Base-by-base conservation (phyloP, 2,329 filamentous ascomycete species). In the Cercospora zeina region DNA sequence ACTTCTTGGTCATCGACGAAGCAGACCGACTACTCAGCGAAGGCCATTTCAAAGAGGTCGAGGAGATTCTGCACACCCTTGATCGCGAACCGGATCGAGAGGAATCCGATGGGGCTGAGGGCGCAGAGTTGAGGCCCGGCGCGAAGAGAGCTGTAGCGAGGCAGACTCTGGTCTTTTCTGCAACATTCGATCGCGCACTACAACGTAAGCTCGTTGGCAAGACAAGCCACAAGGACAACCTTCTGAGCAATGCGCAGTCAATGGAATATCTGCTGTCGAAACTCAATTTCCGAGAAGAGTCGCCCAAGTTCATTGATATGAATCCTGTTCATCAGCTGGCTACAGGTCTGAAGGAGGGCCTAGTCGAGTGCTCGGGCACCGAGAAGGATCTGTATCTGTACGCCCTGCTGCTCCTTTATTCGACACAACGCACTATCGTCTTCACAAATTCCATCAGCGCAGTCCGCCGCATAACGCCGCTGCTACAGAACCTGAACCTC, bases 341-440 rank as follows among this genome's bases (percentile, higher is more conserved):
- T 0, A 83, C 88, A 16, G 86, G 87, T 1, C 81, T 99, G 5
- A 91, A 89, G 66, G 95, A 99, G 78, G 93, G 93, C 0, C 82
- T 99, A 42, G 85, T 99, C 31, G 92, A 97, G 77, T 99, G 95
- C 72, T 89, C 86, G 39, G 91, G 91, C 5, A 93, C 92, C 77
- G 95, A 99, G 74, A 99, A 99, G 85, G 95, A 99, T 75, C 85
- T 99, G 9, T 97, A 93, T 68, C 87, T 97, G 42, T 99, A 99
- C 77, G 85, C 92, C 0, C 81, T 96, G 8, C 82, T 97, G 0
- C 83, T 97, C 2, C 86, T 96, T 61, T 89, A 96, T 73, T 87
- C 90, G 1, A 88, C 88, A 53, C 85, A 88, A 37, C 89, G 93
- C 33, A 92, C 91, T 0, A 82, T 99, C 2, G 87, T 99, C 53